Evolutionary conservation across 805 yeast genomes (phyloP).

Genomic region (Wickerhamomyces strasburgensis): DNA sequence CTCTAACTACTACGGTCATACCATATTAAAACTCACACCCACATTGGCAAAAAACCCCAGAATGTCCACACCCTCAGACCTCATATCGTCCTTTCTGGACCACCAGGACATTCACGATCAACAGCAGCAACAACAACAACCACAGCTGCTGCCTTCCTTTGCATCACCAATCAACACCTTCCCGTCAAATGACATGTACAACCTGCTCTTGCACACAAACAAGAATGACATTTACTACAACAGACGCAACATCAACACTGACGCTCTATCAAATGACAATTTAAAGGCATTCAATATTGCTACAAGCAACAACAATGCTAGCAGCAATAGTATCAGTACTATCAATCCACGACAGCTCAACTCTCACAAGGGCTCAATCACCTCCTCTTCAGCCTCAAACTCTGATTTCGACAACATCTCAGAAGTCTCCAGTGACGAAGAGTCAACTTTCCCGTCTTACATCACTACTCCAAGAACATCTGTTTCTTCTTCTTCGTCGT

Average conservation of each 20-base stretch:
- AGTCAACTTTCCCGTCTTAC: neutral
- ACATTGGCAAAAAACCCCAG: neutral
- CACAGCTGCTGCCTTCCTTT: neutral
- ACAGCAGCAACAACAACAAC: neutral
- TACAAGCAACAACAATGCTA: neutral
- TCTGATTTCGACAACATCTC: slow-evolving; percentile 3
- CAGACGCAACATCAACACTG: neutral
- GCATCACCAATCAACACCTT: too few relatives aligned
- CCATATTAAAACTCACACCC: too few relatives aligned
- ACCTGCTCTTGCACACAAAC: slow-evolving; percentile 3
- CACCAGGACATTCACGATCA: neutral
- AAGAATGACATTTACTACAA: neutral
- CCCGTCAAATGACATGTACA: slow-evolving; percentile 4
- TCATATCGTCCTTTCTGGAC: slow-evolving; percentile 5
- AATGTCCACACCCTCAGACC: slow-evolving; percentile 8
- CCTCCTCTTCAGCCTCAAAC: slow-evolving; percentile 3
- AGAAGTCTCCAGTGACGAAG: neutral
- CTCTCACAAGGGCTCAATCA: slow-evolving; percentile 8
- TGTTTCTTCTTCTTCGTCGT: too few relatives aligned
- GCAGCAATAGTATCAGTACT: slow-evolving; percentile 2
- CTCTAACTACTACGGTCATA: too few relatives aligned
- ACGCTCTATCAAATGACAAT: neutral
- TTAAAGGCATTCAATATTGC: neutral
- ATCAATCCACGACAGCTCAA: slow-evolving; percentile 19
- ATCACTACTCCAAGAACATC: neutral